phyloP scores from a whole-genome alignment of 345 rosid genomes.

The Aethionema arabicum region DNA sequence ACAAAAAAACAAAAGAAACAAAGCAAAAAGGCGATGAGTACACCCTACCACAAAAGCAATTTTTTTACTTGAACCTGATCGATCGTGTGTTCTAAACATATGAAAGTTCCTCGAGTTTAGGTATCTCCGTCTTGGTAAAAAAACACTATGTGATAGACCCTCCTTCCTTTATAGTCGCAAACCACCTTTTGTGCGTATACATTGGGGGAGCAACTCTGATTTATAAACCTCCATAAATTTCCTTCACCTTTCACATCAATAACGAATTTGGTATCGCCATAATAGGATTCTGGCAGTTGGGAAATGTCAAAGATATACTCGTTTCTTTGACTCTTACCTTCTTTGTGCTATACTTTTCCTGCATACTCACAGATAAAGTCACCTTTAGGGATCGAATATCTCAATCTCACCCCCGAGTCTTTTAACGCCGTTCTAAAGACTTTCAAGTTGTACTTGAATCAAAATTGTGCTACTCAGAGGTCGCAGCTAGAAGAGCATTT shows the following conservation, averaged over 20 bases:
- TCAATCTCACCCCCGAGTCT: constrained; percentile 95
- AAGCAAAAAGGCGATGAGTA: too few species aligned
- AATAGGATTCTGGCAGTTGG: constrained; percentile 44
- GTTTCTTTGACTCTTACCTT: constrained; percentile 76
- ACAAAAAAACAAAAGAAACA: too few species aligned
- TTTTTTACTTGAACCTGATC: too few species aligned
- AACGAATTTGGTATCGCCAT: constrained; percentile 53
- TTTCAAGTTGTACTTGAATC: constrained; percentile 74
- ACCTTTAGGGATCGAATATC: constrained; percentile 69
- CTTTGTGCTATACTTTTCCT: constrained; percentile 78
- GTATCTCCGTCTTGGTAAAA: too few species aligned
- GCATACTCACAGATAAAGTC: constrained; percentile 86
- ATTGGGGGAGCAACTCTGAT: constrained; percentile 93
- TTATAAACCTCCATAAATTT: constrained; percentile 78
- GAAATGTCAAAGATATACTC: constrained; percentile 83
- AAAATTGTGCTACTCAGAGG: constrained; percentile 73
- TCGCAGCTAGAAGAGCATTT: constrained; percentile 71
- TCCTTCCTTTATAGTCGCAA: constrained; percentile 68
- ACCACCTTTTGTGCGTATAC: constrained; percentile 86
- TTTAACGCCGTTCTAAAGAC: constrained; percentile 73
- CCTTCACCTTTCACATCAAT: constrained; percentile 79
- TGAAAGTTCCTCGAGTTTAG: too few species aligned
- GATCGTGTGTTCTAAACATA: too few species aligned
- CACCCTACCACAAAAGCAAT: too few species aligned
- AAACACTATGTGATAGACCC: constrained; percentile 86